Evolutionary conservation across 73 alveolate genomes (phyloP).

Genomic region (Uronychia setigera): DNA sequence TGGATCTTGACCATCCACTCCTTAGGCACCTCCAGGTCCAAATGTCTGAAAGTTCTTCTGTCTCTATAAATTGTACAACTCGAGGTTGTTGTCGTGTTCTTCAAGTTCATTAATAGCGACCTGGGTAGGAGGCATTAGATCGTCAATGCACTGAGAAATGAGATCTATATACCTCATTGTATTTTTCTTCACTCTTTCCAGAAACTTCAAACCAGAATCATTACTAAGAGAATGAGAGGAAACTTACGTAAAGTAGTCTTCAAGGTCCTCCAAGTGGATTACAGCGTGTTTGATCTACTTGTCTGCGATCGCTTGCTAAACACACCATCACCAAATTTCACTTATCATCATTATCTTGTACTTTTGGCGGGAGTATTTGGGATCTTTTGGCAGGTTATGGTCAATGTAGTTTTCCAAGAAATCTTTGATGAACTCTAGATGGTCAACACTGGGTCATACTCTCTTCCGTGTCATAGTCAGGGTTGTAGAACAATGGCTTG

Average conservation of each 20-base stretch:
- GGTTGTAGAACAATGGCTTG: no score
- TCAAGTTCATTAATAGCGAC: slow-evolving; percentile 32
- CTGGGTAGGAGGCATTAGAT: slow-evolving; percentile 63
- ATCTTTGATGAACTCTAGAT: no score
- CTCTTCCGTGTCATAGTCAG: no score
- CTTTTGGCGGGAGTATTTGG: no score
- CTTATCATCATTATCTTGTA: no score
- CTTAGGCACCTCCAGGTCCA: neutral
- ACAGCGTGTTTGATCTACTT: no score
- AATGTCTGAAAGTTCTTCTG: slow-evolving; percentile 53
- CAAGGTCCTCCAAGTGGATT: slow-evolving; percentile 77
- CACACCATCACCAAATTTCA: no score
- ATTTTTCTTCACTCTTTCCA: slow-evolving; percentile 77
- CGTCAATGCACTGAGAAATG: slow-evolving; percentile 77
- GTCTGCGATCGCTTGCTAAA: no score
- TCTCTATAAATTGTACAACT: slow-evolving; percentile 74
- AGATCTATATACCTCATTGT: slow-evolving; percentile 80
- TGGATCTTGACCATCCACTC: neutral
- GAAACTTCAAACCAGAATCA: slow-evolving; percentile 61
- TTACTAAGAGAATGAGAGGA: slow-evolving; percentile 7
- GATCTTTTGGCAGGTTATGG: no score
- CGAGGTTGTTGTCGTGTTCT: slow-evolving; percentile 52
- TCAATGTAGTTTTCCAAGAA: no score
- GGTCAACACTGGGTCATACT: no score
- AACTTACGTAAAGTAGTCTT: slow-evolving; percentile 59